Evolutionary conservation across 2,329 filamentous ascomycete genomes (phyloP), one percentile per base, ranked within the genome.

Genomic region (Arachnomyces sp.): DNA sequence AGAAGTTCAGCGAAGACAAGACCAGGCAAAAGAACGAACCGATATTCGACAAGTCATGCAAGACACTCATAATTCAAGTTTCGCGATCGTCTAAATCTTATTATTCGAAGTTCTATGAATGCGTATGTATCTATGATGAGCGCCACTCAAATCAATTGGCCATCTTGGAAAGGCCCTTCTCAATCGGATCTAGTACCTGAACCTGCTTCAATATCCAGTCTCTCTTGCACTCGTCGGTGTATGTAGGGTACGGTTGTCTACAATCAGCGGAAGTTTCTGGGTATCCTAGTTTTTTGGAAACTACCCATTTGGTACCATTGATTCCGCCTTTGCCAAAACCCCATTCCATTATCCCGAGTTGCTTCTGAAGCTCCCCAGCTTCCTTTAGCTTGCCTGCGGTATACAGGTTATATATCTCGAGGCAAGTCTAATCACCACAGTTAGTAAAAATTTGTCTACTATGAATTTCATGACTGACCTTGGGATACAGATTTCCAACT

Each of bases 401-500:
- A 51, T 65, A 74, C 11, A 75, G 60, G 40, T 74, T 59, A 54
- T 64, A 74, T 20, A 73, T 64, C 31, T 64, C 58, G 36, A 76
- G 57, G 51, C 69, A 74, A n/a, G 56, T 46, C 53, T 59, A 36
- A 20, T 38, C 34, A 15, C 9, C 9, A 13, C 12, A 11, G 28
- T 36, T 9, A 36, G 7, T 29, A 11, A 13, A 7, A 8, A 39
- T 11, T 16, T 31, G 11, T 11, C 15, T 7, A 13, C 7, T 9
- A 20, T 17, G 13, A 39, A 30, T 20, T 15, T 12, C 15, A 41
- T n/a, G n/a, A n/a, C 47, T 47, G 31, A 55, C 60, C 52, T 68
- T 71, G 7, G 77, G 77, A 49, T 74, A 78, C 2, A 81, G 63
- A 47, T 82, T 82, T 17, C 70, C 79, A 45, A 81, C 74, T 2